Evolutionary conservation across 768 basidiomycete genomes (phyloP), one percentile per base, ranked within the genome.

Genomic region (Neoboletus subvelutipes): DNA sequence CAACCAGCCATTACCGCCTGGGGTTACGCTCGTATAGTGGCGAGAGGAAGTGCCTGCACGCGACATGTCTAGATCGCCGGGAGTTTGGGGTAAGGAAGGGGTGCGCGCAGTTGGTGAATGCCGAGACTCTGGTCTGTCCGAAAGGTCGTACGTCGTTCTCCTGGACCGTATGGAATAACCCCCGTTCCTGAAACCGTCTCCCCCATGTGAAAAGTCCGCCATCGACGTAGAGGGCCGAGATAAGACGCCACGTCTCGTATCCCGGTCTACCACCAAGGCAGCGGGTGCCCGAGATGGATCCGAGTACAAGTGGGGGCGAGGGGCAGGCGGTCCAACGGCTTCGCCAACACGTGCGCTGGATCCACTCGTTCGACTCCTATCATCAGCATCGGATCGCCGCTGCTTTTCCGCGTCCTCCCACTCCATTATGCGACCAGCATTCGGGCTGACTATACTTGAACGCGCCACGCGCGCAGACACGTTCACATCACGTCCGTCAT

Each of bases 191-290:
- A 48, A 49, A n/a, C 53, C 48, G 31, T 59, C 56, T 17, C 64
- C 66, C 20, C 46, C 54, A 29, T 75, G 75, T 41, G 71, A 70
- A 64, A 81, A 80, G 42, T 79, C 72, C 9, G 78, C 82, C 83
- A 85, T 80, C 5, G 84, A 82, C 6, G 84, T 85, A 52, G 78
- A 70, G 12, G 84, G 80, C 45, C 83, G 71, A 20, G 71, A 64
- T 1, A 63, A 63, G 41, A 45, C 13, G 9, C 40, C 47, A 53
- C 56, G 62, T 42, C 65, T 59, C 41, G 57, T 50, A 56, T 63
- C 67, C 56, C 61, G 63, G 39, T 70, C 67, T 3, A 43, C 20
- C 18, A 62, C 26, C 31, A 66, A 52, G 49, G 50, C 12, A 36
- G 59, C 4, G 18, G 62, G 50, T n/a, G 55, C 61, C 2, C 67